Evolutionary conservation across 2,329 filamentous ascomycete species (phyloP).

Genomic region (Aureobasidium melanogenum): DNA sequence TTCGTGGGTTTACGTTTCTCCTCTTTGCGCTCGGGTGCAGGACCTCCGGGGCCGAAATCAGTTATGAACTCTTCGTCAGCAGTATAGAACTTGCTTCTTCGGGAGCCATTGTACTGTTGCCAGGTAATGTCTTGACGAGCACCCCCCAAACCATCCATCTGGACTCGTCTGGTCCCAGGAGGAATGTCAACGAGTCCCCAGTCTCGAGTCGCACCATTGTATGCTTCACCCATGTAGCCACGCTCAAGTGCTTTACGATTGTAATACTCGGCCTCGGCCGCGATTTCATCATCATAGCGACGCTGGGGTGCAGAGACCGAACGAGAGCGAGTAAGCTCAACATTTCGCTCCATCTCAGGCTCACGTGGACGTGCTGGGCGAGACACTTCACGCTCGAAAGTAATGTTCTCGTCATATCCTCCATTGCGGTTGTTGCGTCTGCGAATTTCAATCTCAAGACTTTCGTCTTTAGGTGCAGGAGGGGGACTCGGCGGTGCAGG

Average conservation of each 20-base stretch:
- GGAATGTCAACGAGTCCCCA: slow-evolving; percentile 81
- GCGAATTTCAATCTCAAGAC: slow-evolving; percentile 48
- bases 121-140: slow-evolving; percentile 69
- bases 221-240: slow-evolving; percentile 63
- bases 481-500: slow-evolving; percentile 41
- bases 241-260: slow-evolving; percentile 61
- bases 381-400: slow-evolving; percentile 38
- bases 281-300: slow-evolving; percentile 43
- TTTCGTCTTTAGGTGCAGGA: slow-evolving; percentile 39
- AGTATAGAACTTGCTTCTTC: slow-evolving; percentile 63
- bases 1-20: slow-evolving; percentile 22
- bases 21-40: slow-evolving; percentile 6
- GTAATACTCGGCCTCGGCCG: slow-evolving; percentile 51
- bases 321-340: slow-evolving; percentile 27
- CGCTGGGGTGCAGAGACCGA: slow-evolving; percentile 35
- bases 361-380: slow-evolving; percentile 1
- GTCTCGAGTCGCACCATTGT: slow-evolving; percentile 62
- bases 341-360: slow-evolving; percentile 7
- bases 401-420: slow-evolving; percentile 57
- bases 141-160: slow-evolving; percentile 70
- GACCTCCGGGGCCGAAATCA: slow-evolving; percentile 29
- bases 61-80: slow-evolving; percentile 48
- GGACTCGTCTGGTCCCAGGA: slow-evolving; percentile 72
- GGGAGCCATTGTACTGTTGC: slow-evolving; percentile 69
- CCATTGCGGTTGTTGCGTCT: slow-evolving; percentile 43